Conservation (phyloP, 192 early-diverging fungal species). For the Pecoramyces ruminantium region DNA sequence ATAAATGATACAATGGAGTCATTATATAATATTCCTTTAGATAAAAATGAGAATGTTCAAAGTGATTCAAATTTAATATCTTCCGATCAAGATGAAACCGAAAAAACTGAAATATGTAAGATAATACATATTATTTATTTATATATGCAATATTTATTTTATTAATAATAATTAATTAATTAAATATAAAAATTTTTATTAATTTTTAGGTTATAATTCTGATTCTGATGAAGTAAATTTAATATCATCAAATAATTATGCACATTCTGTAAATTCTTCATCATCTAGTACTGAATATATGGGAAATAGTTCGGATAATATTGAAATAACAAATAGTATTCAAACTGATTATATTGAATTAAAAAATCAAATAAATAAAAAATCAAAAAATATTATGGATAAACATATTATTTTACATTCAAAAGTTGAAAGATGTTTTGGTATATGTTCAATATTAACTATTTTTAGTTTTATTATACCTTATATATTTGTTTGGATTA, state of each 20-base stretch:
- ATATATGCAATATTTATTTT: too few relatives aligned
- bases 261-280: background rate
- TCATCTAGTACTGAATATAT: background rate
- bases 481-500: background rate
- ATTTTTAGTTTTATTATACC: background rate
- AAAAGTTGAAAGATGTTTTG: background rate
- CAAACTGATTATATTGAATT: background rate
- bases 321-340: background rate
- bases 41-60: background rate
- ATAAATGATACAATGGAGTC: too few relatives aligned
- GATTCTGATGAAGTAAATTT: background rate
- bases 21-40: too few relatives aligned
- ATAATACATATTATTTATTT: too few relatives aligned
- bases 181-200: too few relatives aligned
- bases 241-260: background rate
- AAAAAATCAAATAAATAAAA: background rate
- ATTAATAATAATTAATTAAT: too few relatives aligned
- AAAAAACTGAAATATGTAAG: background rate
- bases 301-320: background rate
- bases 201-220: background rate
- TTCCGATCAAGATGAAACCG: background rate
- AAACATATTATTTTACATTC: background rate
- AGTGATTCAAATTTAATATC: background rate
- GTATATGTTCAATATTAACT: background rate
- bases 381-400: background rate